Evolutionary conservation across 2,329 filamentous ascomycete genomes (phyloP), one percentile per base, ranked within the genome.

Genomic region (Xylaria sp.): DNA sequence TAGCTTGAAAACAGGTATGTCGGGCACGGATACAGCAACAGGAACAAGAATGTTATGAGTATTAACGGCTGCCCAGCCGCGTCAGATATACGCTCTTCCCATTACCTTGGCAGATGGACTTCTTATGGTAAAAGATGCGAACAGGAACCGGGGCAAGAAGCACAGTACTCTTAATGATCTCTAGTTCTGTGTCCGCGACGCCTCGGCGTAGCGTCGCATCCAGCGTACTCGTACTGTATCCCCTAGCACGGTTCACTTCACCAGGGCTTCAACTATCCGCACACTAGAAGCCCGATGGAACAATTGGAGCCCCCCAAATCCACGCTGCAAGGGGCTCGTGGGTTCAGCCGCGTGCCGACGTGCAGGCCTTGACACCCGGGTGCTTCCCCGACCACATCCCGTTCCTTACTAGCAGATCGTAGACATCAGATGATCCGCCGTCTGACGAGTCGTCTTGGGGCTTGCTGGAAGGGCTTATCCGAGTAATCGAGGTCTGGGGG

Each of bases 291-390:
- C 52, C 42, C 44, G 20, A 62, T 63, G 50, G 61, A 59, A 63
- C 50, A 53, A 56, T 53, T 22, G 52, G 51, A 61, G 59, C 34
- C 39, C 24, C 21, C n/a, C n/a, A n/a, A n/a, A 34, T 50, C 39
- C 38, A 54, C 47, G 50, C 62, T 61, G 59, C 59, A 63, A 61
- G 59, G 57, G 57, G 45, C 55, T 63, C 57, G 50, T 59, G 56
- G 57, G 52, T 60, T 57, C 44, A 51, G 61, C 53, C 39, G 48
- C 49, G 52, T 44, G 59, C 61, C 56, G 54, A 48, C 54, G 44
- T 60, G 59, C 59, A 63, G 49, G 18, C 18, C 52, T 45, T 49
- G 42, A 50, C 50, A 50, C 50, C 50, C 56, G 52, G 59, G 51
- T 56, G 44, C 47, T 44, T 51, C 44, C 52, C 50, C 39, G 37